A percentile compares a stretch with the other conserved stretches of the same genome.
Conservation (phyloP, 2,329 filamentous ascomycete species). For the Fusarium compactum region DNA sequence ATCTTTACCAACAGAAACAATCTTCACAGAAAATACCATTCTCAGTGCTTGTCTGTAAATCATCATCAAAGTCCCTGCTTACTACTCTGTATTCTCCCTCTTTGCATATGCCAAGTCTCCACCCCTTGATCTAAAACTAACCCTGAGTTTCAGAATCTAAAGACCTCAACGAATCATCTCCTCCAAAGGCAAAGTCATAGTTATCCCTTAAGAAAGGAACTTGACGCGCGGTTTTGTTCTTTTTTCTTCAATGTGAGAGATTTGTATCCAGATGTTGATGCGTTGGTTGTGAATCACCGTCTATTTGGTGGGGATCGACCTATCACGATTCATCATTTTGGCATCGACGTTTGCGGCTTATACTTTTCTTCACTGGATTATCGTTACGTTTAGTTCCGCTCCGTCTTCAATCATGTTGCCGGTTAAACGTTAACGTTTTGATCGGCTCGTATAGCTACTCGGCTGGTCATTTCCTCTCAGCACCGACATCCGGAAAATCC, state of each 20-base stretch:
- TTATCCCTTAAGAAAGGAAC: background rate
- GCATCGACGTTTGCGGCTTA: background rate
- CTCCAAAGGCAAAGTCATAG: background rate
- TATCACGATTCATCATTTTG: background rate
- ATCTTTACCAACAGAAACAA: background rate
- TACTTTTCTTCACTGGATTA: background rate
- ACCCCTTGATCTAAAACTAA: slow-evolving; percentile 36
- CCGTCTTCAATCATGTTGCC: background rate
- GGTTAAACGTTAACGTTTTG: background rate
- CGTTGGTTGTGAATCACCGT: slow-evolving; percentile 16
- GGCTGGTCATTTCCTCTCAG: slow-evolving; percentile 7
- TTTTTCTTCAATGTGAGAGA: slow-evolving; percentile 9
- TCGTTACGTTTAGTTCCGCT: background rate
- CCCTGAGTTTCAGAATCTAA: slow-evolving; percentile 43
- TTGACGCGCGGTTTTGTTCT: slow-evolving; percentile 18
- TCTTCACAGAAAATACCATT: background rate
- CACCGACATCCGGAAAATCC: background rate
- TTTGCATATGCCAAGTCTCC: slow-evolving; percentile 17
- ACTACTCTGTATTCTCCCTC: slow-evolving; percentile 7
- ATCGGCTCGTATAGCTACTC: background rate
- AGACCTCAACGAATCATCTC: slow-evolving; percentile 32
- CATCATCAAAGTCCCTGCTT: slow-evolving; percentile 18
- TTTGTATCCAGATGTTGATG: slow-evolving; percentile 15
- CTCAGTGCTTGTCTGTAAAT: slow-evolving; percentile 19
- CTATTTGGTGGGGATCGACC: slow-evolving; percentile 17